These are phyloP conservation scores for Sabuloglossum arenarium DNA, from an alignment of 495 filamentous ascomycete genomes.

Conservation along the genomic window DNA sequence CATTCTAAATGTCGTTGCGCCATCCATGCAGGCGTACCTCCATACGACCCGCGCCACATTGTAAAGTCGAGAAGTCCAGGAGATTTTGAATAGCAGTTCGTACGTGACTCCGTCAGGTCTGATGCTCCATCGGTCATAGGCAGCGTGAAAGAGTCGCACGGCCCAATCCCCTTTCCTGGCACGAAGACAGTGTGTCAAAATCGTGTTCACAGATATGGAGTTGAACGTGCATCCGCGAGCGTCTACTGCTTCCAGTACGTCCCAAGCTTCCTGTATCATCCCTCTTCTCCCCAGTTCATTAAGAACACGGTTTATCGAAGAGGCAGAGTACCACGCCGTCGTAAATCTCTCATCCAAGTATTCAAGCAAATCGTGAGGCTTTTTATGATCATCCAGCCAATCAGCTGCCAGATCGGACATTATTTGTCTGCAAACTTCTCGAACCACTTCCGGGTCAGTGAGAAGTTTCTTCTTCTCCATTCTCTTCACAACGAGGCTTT, in stretches of 20 bases:
- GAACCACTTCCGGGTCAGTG: neutral
- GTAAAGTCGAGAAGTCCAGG: neutral
- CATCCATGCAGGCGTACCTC: slow-evolving; percentile 5
- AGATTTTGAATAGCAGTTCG: slow-evolving; percentile 1
- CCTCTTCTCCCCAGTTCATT: slow-evolving; percentile 2
- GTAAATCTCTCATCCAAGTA: slow-evolving; percentile 1
- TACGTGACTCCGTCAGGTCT: slow-evolving; percentile 4
- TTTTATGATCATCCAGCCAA: neutral
- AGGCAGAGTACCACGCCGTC: neutral
- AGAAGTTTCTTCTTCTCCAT: slow-evolving; percentile 1
- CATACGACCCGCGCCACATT: slow-evolving; percentile 6
- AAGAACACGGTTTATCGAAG: neutral
- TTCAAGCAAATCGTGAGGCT: neutral
- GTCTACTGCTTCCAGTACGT: neutral
- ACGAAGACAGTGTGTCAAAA: neutral
- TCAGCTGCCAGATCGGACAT: neutral
- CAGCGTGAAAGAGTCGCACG: neutral
- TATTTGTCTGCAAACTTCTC: neutral
- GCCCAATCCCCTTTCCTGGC: neutral
- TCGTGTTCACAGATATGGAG: slow-evolving; percentile 4
- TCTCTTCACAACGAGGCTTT: neutral
- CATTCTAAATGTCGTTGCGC: slow-evolving; percentile 1
- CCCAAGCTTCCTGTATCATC: neutral
- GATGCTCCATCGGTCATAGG: neutral
- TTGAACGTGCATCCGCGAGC: neutral